Evolutionary conservation across 75 land plant genomes (phyloP).

Genomic region (Cupressus sempervirens): DNA sequence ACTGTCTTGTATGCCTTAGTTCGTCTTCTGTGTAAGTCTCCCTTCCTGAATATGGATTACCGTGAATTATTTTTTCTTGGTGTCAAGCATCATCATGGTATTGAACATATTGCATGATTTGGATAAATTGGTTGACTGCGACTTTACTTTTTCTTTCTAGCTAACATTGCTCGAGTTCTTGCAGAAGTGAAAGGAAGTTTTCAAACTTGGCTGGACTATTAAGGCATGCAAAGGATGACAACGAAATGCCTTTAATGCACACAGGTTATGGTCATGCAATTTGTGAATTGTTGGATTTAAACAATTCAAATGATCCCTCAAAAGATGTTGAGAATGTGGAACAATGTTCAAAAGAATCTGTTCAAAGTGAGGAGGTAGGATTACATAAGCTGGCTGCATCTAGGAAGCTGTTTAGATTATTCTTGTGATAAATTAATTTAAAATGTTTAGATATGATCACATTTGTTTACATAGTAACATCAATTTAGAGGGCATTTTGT

Average conservation of each 20-base stretch:
- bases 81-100: neutral
- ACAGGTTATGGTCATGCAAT: conserved; percentile 11
- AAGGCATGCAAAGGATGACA: conserved; percentile 10
- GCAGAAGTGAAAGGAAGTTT: neutral
- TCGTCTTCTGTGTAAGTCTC: conserved; percentile 4
- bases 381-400: neutral
- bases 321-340: conserved; percentile 1
- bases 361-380: conserved; percentile 7
- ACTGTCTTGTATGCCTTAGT: conserved; percentile 11
- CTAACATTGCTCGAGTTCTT: neutral
- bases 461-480: neutral
- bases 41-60: neutral
- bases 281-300: conserved; percentile 5
- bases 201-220: conserved; percentile 6
- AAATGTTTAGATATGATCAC: neutral
- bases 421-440: neutral
- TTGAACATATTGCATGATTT: neutral
- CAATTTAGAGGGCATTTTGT: neutral
- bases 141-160: neutral
- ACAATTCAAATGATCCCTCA: neutral
- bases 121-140: neutral
- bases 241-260: conserved; percentile 6
- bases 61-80: neutral
- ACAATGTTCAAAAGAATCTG: neutral
- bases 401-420: neutral